Conservation (phyloP, 2,329 filamentous ascomycete species). For the Delphinella strobiligena region DNA sequence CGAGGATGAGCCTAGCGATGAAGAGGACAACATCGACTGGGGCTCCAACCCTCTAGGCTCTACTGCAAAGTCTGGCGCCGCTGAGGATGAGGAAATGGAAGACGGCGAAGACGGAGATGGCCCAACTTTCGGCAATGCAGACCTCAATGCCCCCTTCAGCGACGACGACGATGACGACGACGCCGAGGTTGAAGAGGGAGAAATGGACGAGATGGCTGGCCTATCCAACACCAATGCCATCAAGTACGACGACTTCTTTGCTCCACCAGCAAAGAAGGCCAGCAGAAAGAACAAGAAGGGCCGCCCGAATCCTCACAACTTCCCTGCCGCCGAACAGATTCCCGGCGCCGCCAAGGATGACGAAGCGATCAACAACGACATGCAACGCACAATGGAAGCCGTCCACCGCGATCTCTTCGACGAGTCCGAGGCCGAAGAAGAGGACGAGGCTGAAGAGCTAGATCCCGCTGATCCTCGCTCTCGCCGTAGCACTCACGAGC, state of each 20-base stretch:
- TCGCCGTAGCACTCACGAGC: constrained; percentile 74
- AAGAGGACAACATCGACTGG: constrained; percentile 85
- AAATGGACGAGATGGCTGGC: constrained; percentile 38
- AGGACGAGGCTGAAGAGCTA: constrained; percentile 43
- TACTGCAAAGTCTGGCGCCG: constrained; percentile 20
- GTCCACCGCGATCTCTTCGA: constrained; percentile 88
- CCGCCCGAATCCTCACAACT: constrained; percentile 43
- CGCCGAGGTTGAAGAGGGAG: constrained; percentile 43
- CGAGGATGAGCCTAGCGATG: constrained; percentile 41
- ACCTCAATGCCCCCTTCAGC: constrained; percentile 55
- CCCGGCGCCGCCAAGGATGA: constrained; percentile 23
- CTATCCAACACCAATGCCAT: constrained; percentile 72
- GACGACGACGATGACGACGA: constrained; percentile 50
- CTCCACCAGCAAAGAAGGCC: constrained; percentile 63
- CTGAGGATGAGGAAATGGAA: constrained; percentile 23
- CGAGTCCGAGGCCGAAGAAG: constrained; percentile 52
- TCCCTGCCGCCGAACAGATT: constrained; percentile 25
- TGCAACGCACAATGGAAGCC: constrained; percentile 73
- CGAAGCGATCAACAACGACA: constrained; percentile 39
- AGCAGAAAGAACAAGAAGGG: constrained; percentile 43
- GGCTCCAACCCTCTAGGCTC: constrained; percentile 56
- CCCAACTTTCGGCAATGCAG: constrained; percentile 71
- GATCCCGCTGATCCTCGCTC: constrained; percentile 59
- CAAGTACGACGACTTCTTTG: constrained; percentile 89
- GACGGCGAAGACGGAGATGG: constrained; percentile 62